Percentiles rank a stretch among this genome's conserved stretches.
phyloP scores from a whole-genome alignment of 169 alveolate species.

The Plasmodium sp. region DNA sequence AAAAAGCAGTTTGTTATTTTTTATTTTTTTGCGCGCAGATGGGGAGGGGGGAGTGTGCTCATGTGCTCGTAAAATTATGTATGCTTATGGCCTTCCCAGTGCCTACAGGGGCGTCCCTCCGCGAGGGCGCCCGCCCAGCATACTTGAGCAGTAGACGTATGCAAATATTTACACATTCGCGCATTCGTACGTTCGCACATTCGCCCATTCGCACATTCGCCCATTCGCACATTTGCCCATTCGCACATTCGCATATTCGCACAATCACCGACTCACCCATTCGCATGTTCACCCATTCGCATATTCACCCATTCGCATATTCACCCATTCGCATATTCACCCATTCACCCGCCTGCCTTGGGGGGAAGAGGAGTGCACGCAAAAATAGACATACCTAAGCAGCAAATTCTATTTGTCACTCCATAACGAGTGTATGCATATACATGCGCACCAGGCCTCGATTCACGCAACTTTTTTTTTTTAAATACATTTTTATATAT shows the following conservation, averaged over 20 bases:
- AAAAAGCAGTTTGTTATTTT: slow-evolving; percentile 10
- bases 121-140: background rate
- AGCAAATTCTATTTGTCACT: background rate
- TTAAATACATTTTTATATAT: background rate
- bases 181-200: background rate
- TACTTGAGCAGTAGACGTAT: background rate
- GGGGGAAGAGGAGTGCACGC: background rate
- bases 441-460: background rate
- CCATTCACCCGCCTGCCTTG: background rate
- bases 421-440: background rate
- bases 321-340: background rate
- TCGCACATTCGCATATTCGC: background rate
- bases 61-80: background rate
- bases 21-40: background rate
- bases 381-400: background rate
- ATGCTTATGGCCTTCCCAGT: background rate
- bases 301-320: background rate
- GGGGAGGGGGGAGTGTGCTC: background rate
- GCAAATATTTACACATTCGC: background rate
- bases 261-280: too few relatives aligned
- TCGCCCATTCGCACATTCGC: background rate
- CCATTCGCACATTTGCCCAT: too few relatives aligned
- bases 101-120: background rate
- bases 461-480: background rate
- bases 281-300: background rate